Conservation (phyloP, 345 rosid genomes). For the Pistacia atlantica region DNA sequence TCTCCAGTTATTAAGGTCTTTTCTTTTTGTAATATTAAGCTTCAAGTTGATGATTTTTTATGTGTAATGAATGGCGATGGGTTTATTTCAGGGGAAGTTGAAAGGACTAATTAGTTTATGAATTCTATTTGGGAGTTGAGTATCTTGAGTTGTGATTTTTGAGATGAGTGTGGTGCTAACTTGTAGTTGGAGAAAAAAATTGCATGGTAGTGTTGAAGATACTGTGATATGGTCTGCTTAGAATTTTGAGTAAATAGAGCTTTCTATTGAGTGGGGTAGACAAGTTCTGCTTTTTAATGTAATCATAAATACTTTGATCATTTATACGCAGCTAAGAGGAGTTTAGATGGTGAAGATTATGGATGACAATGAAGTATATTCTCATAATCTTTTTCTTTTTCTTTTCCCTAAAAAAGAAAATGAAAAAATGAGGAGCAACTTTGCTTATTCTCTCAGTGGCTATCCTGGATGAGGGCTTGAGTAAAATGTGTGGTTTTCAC, state of each 20-base stretch:
- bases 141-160: not conserved
- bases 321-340: not conserved
- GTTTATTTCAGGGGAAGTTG: not conserved
- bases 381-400: not conserved
- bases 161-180: not conserved
- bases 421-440: not conserved
- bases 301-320: not conserved
- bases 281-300: not conserved
- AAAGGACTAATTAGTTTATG: not conserved
- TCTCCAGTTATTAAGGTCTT: conserved; percentile 79
- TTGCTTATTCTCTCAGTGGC: not conserved
- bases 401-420: not conserved
- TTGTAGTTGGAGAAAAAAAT: not conserved
- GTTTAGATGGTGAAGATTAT: not conserved
- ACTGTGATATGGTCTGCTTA: not conserved
- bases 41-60: not conserved
- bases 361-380: not conserved
- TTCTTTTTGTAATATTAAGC: not conserved
- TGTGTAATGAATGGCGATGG: not conserved
- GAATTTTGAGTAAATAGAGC: not conserved
- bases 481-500: not conserved
- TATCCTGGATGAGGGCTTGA: not conserved
- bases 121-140: not conserved
- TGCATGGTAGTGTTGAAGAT: not conserved
- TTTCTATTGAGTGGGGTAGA: not conserved